Evolutionary conservation across 1,284 basidiomycete genomes (phyloP).

Genomic region (Hemileia vastatrix): DNA sequence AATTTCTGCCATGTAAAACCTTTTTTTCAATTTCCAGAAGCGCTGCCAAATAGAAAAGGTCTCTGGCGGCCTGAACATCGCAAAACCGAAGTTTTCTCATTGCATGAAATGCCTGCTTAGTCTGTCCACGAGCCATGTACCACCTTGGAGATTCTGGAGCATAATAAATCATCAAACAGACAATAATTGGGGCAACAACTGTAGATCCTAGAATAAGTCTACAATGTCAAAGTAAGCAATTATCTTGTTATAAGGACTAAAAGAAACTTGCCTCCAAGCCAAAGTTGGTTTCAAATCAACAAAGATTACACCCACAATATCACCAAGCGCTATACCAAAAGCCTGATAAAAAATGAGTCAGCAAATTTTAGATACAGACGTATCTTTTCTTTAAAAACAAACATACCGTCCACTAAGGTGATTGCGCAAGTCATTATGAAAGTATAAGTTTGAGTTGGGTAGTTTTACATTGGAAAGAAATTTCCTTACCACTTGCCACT

Average conservation of each 20-base stretch:
- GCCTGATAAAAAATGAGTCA: too few species aligned
- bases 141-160: neutral
- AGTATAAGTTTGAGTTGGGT: too few species aligned
- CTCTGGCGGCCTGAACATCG: constrained; percentile 39
- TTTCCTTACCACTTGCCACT: constrained; percentile 48
- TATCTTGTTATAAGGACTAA: neutral
- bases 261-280: neutral
- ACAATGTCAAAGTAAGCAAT: too few species aligned
- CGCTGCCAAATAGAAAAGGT: constrained; percentile 55
- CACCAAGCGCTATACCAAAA: neutral
- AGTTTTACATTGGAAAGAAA: too few species aligned
- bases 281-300: neutral
- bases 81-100: neutral
- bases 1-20: constrained; percentile 49
- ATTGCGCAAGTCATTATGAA: too few species aligned
- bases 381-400: too few species aligned
- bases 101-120: neutral
- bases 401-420: too few species aligned
- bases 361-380: too few species aligned
- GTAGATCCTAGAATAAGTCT: neutral
- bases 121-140: neutral
- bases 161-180: neutral
- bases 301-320: neutral
- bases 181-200: neutral
- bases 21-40: constrained; percentile 57